These are phyloP conservation scores for Penicillium rolfsii DNA, from an alignment of 2,329 filamentous ascomycete species.

Conservation along the genomic window DNA sequence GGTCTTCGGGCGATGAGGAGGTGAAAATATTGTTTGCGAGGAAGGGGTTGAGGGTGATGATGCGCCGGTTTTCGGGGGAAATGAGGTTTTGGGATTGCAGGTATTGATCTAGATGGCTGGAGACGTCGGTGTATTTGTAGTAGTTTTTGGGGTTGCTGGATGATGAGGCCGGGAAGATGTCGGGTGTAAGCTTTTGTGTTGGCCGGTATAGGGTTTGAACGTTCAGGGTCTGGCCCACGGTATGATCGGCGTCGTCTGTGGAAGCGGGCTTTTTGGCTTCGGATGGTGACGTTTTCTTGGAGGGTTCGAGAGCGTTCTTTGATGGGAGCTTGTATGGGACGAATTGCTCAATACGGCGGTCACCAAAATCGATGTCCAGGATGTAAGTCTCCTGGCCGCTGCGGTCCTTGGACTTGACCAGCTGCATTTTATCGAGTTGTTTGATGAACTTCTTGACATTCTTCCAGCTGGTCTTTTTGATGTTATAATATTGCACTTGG, in stretches of 20 bases:
- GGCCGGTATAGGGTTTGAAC: slow-evolving; percentile 60
- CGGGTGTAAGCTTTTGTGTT: slow-evolving; percentile 60
- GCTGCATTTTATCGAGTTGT: slow-evolving; percentile 63
- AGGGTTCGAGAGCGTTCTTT: slow-evolving; percentile 54
- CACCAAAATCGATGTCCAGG: slow-evolving; percentile 66
- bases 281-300: slow-evolving; percentile 38
- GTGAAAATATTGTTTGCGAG: slow-evolving; percentile 65
- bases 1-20: slow-evolving; percentile 57
- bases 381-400: slow-evolving; percentile 67
- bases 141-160: slow-evolving; percentile 56
- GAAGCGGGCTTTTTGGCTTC: slow-evolving; percentile 33
- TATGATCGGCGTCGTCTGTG: slow-evolving; percentile 43
- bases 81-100: slow-evolving; percentile 60
- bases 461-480: slow-evolving; percentile 73
- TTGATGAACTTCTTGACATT: slow-evolving; percentile 72
- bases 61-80: slow-evolving; percentile 61
- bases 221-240: slow-evolving; percentile 47
- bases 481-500: slow-evolving; percentile 62
- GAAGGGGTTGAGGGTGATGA: slow-evolving; percentile 64
- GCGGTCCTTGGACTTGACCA: slow-evolving; percentile 68
- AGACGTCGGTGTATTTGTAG: slow-evolving; percentile 64
- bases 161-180: slow-evolving; percentile 54
- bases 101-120: slow-evolving; percentile 60
- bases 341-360: slow-evolving; percentile 58
- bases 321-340: slow-evolving; percentile 65